Base-by-base conservation (phyloP, 371 early-diverging fungal genomes). In the Rhizomucor pusillus region DNA sequence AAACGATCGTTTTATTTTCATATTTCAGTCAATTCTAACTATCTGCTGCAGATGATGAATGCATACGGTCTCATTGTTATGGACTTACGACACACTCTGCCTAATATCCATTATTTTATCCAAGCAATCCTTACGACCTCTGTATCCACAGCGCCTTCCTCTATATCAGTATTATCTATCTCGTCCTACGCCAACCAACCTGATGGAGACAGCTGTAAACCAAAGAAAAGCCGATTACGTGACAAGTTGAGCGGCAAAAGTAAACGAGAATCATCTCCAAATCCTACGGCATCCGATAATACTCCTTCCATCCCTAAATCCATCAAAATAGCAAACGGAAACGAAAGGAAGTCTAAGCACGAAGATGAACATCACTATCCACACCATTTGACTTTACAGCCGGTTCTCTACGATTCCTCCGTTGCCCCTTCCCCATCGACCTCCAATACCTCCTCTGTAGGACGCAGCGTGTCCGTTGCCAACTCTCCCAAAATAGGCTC, bases 11-110 rank as follows among this genome's bases (percentile, higher is more conserved):
- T 20, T 1, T 9, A 5, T n/a, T 20, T 20, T 1, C 10, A 5
- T 13, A 34, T 6, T 46, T 33, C 16, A 12, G 10, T 14, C 20
- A 22, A 24, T 49, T 19, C 14, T 45, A 13, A 54, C 19, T 34
- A 12, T 47, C 18, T 29, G 13, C 24, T 43, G 19, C 45, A 91
- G 89, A 43, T 90, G 44, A 79, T 90, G 84, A 87, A 88, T 66
- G 78, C 83, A 2, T 80, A 90, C 67, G 89, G 88, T 6, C 55
- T 89, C 25, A 73, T 78, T 46, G 85, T 87, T 7, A 81, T 82
- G 63, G 88, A 92, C 63, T 75, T 92, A 7, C 82, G 91, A 18
- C 77, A 86, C 53, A 91, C 90, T 5, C 77, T 92, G 10, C 87
- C 91, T 5, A 92, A 92, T 58, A 68, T 92, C 33, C 82, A 85